phyloP scores from a whole-genome alignment of 1,284 basidiomycete species.

The Cryptococcus sp. region DNA sequence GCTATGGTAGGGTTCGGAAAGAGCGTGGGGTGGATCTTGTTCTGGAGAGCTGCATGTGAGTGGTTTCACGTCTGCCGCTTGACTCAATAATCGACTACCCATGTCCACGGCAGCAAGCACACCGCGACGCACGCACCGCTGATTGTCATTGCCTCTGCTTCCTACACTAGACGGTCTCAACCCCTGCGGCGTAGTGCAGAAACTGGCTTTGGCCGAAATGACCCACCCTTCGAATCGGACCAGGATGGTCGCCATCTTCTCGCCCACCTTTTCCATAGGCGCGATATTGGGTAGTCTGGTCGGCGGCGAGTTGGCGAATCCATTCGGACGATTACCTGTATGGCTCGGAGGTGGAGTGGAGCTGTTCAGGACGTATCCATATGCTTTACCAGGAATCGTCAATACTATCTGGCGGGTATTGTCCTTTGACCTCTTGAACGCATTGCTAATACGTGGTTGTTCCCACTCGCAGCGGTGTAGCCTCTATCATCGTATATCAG shows the following conservation, averaged over 20 bases:
- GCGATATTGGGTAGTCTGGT: conserved; percentile 25
- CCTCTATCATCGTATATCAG: too few species aligned
- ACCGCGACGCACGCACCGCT: neutral
- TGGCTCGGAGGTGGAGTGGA: conserved; percentile 23
- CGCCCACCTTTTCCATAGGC: conserved; percentile 22
- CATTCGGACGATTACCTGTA: conserved; percentile 26
- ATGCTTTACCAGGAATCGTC: conserved; percentile 26
- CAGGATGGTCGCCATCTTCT: conserved; percentile 29
- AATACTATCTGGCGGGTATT: conserved; percentile 14
- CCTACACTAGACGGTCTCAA: conserved; percentile 14
- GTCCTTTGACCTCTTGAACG: too few species aligned
- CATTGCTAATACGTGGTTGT: too few species aligned
- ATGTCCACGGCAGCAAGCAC: too few species aligned
- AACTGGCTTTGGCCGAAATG: conserved; percentile 15
- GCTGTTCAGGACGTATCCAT: conserved; percentile 26
- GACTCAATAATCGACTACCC: neutral
- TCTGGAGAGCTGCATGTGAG: conserved; percentile 27
- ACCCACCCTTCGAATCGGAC: conserved; percentile 24
- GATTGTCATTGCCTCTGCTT: neutral
- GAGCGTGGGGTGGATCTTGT: conserved; percentile 24
- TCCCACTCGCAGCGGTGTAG: too few species aligned
- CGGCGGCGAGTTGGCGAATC: conserved; percentile 31
- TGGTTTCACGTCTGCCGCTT: neutral
- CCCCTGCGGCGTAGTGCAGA: neutral
- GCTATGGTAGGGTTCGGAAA: conserved; percentile 24